Evolutionary conservation across 768 basidiomycete species (phyloP), one percentile per base, ranked within the genome.

Genomic region (Tricholoma terreum): DNA sequence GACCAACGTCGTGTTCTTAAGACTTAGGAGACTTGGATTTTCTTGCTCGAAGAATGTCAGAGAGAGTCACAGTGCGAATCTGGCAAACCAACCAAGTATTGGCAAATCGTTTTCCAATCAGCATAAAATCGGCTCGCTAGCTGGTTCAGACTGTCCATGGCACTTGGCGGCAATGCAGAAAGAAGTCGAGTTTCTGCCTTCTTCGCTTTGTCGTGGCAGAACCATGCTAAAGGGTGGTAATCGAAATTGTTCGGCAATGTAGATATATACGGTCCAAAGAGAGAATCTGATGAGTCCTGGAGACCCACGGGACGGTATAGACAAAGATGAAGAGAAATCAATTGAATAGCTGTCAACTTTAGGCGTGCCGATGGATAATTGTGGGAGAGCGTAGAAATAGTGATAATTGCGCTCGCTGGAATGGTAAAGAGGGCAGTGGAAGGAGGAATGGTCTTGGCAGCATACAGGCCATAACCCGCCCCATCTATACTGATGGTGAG

Each of bases 171-270:
- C 17, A 91, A 65, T 31, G 58, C 56, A 9, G 70, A 61, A 6
- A 87, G 65, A 17, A 87, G 61, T 7, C 63, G 58, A 19, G 24
- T 57, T 4, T 69, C 71, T 4, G 57, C 15, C n/a, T 54, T 54
- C 50, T 48, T 53, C 52, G 27, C 43, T 58, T 55, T 57, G 64
- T 65, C 54, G 54, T 69, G 69, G 48, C 81, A 76, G 4, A 80
- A 57, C 92, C 91, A 94, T 17, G 86, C 81, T n/a, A 97, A 75
- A 5, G 95, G 96, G 73, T 97, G 94, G 22, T 76, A 75, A 40
- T 78, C 78, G 69, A 98, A 95, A 27, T 84, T 71, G 54, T 68
- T 68, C 2, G 96, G 96, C 24, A 98, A 73, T 1, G 85, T 79
- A 0, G 87, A 85, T 46, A 97, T 85, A 67, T 93, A 97, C 1